A percentile compares a stretch with the other conserved stretches of the same genome.
phyloP scores from a whole-genome alignment of 352 stramenopile species.

The Globisporangium polare region DNA sequence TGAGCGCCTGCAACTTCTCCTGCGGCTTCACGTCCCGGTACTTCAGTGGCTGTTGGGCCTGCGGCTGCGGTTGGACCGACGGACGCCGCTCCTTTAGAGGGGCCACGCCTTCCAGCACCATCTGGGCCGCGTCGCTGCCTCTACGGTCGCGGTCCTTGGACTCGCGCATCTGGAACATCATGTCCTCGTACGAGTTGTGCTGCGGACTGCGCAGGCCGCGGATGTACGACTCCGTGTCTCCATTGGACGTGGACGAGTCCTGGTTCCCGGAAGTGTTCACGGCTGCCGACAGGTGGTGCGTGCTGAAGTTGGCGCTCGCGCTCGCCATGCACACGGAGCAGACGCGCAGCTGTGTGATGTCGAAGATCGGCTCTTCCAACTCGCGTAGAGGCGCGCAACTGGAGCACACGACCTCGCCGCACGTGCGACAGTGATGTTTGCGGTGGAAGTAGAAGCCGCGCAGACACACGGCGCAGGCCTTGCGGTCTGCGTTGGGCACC shows the following conservation, averaged over 20 bases:
- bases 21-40: slow-evolving; percentile 26
- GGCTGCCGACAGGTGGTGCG: slow-evolving; percentile 16
- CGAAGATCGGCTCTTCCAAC: slow-evolving; percentile 61
- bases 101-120: slow-evolving; percentile 10
- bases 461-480: slow-evolving; percentile 75
- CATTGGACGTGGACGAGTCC: slow-evolving; percentile 47
- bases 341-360: slow-evolving; percentile 60
- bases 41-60: slow-evolving; percentile 9
- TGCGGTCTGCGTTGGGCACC: slow-evolving; percentile 66
- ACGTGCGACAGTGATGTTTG: slow-evolving; percentile 73
- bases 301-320: slow-evolving; percentile 17
- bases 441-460: slow-evolving; percentile 77
- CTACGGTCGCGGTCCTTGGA: slow-evolving; percentile 37
- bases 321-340: slow-evolving; percentile 66
- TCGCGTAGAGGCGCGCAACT: slow-evolving; percentile 66
- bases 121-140: slow-evolving; percentile 29
- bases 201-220: slow-evolving; percentile 37
- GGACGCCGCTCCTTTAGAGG: background rate
- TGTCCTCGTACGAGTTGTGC: slow-evolving; percentile 59
- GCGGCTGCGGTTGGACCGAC: slow-evolving; percentile 5
- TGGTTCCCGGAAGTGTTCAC: slow-evolving; percentile 22
- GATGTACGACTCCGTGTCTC: slow-evolving; percentile 49
- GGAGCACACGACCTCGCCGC: slow-evolving; percentile 75
- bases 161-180: slow-evolving; percentile 56
- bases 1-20: slow-evolving; percentile 51